phyloP scores from a whole-genome alignment of 768 basidiomycete genomes.

The Clavaria fumosa region DNA sequence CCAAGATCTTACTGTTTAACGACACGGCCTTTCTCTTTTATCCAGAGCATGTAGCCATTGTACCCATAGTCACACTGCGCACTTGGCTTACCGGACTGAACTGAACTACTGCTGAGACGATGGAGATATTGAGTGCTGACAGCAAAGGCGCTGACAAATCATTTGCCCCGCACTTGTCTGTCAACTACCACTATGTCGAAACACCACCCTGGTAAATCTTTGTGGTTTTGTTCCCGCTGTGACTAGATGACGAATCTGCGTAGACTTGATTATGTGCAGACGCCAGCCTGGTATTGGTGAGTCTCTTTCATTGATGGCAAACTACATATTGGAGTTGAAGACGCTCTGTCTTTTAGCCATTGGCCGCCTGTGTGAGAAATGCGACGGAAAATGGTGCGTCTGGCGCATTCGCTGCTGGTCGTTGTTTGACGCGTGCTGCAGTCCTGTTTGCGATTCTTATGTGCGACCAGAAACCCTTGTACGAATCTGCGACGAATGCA shows the following conservation, averaged over 20 bases:
- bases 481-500: slow-evolving; percentile 98
- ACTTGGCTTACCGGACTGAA: too few relatives aligned
- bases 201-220: slow-evolving; percentile 78
- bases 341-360: slow-evolving; percentile 69
- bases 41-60: too few relatives aligned
- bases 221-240: too few relatives aligned
- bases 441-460: slow-evolving; percentile 98
- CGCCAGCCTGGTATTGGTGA: slow-evolving; percentile 93
- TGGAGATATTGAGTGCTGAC: too few relatives aligned
- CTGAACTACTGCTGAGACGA: too few relatives aligned
- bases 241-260: too few relatives aligned
- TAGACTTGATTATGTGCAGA: slow-evolving; percentile 97
- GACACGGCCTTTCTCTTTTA: too few relatives aligned
- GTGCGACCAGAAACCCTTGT: slow-evolving; percentile 97
- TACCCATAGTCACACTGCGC: too few relatives aligned
- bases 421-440: slow-evolving; percentile 17
- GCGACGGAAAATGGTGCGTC: slow-evolving; percentile 95
- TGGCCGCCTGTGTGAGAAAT: slow-evolving; percentile 96
- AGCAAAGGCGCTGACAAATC: too few relatives aligned
- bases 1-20: too few relatives aligned
- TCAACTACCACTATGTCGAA: slow-evolving; percentile 49
- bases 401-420: neutral
- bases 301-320: slow-evolving; percentile 12
- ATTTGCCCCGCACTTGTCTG: neutral
- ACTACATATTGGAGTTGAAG: neutral